Base-by-base conservation (phyloP, 2,329 filamentous ascomycete species). In the Botrytis fabae region DNA sequence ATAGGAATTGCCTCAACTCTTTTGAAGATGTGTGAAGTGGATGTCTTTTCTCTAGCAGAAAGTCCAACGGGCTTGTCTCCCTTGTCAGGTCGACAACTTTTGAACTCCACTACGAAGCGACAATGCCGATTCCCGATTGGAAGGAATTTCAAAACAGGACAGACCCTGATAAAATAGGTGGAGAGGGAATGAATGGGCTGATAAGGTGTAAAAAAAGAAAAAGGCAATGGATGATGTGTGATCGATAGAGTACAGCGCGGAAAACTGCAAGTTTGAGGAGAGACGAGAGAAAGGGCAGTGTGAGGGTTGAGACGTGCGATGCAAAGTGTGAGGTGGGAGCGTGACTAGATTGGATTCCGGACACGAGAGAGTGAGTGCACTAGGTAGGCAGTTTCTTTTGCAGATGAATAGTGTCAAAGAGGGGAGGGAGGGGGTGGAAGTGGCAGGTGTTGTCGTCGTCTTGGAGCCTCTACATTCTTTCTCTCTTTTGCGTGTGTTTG, bases 91-190 rank as follows among this genome's bases (percentile, higher is more conserved):
- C 70, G 62, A 72, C 70, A 72, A 72, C 40, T 60, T 57, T 70
- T 54, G 46, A 72, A 28, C 65, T 70, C 71, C 71, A 70, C 71
- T 20, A 54, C 59, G 63, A 73, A 73, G 71, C 71, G 71, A 73
- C 14, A 72, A 68, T 69, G 71, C 71, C 71, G 71, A 70, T 70
- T 70, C 59, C 71, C 71, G 71, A 73, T 73, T 69, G 71, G 71
- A 69, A 73, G 65, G 59, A 40, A 51, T 51, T 65, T 60, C n/a
- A 40, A 57, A 70, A 64, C 42, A 63, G 66, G 42, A 61, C 54
- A 63, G 57, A 51, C 68, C 66, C 54, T 59, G 66, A 70, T 63
- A 20, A 57, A 54, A 48, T 44, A 38, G 66, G 64, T 64, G 65
- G 62, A 22, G 48, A 40, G 63, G 35, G 63, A 46, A 38, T 57